Percentiles rank a stretch among this genome's conserved stretches.
Conservation (phyloP, 305 asterid species). For the Plantago lanceolata region DNA sequence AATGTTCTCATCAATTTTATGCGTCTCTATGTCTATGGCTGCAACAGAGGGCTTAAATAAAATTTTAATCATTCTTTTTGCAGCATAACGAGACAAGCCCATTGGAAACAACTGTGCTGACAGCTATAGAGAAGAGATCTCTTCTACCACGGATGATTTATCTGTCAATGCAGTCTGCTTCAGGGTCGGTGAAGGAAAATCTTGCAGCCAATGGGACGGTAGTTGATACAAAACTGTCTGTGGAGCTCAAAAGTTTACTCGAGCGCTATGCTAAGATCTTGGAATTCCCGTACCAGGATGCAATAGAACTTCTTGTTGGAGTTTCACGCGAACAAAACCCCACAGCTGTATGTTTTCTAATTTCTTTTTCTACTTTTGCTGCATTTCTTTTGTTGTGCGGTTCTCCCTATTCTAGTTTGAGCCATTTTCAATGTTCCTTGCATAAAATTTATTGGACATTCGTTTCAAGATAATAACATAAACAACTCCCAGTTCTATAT, state of each 20-base stretch:
- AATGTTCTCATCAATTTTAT: neutral
- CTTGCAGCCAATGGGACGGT: conserved; percentile 62
- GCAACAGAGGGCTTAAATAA: conserved; percentile 14
- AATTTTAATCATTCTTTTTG: conserved; percentile 23
- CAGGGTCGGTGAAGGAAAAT: conserved; percentile 66
- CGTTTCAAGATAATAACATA: no score
- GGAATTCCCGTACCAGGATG: conserved; percentile 73
- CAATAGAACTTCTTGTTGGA: conserved; percentile 65
- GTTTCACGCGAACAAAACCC: conserved; percentile 54
- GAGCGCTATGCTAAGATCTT: conserved; percentile 76
- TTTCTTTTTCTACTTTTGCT: neutral
- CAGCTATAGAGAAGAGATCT: conserved; percentile 76
- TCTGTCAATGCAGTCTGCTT: conserved; percentile 74
- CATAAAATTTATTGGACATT: neutral
- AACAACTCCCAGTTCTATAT: no score
- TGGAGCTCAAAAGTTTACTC: conserved; percentile 69
- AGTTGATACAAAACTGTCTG: conserved; percentile 54
- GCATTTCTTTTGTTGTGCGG: conserved; percentile 1
- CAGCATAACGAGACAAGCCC: conserved; percentile 39
- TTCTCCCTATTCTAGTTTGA: neutral
- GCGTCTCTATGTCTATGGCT: neutral
- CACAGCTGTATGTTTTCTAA: conserved; percentile 48
- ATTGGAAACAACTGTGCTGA: conserved; percentile 41
- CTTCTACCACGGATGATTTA: conserved; percentile 86
- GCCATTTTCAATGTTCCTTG: neutral